Percentiles rank a stretch among this genome's conserved stretches.
Evolutionary conservation across 805 yeast species (phyloP).

Genomic region (Metschnikowia rubicola): DNA sequence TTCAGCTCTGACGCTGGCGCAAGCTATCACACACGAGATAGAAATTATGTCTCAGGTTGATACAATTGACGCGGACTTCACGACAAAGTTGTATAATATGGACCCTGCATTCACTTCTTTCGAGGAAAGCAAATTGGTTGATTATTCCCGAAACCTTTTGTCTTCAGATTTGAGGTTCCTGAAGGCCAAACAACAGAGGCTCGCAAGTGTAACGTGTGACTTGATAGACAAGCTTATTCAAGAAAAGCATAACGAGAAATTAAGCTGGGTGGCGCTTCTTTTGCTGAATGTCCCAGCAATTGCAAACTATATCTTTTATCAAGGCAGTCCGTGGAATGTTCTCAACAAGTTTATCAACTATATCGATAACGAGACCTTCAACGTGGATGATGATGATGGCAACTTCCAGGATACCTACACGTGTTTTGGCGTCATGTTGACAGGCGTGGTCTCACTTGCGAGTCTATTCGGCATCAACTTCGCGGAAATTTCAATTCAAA

Average conservation of each 20-base stretch:
- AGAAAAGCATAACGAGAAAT: slow-evolving; percentile 23
- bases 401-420: slow-evolving; percentile 65
- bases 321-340: slow-evolving; percentile 20
- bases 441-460: slow-evolving; percentile 26
- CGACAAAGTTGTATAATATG: slow-evolving; percentile 30
- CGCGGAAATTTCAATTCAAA: slow-evolving; percentile 20
- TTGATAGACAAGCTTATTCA: slow-evolving; percentile 10
- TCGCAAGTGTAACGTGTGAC: slow-evolving; percentile 18
- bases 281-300: slow-evolving; percentile 13
- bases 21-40: slow-evolving; percentile 26
- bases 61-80: slow-evolving; percentile 18
- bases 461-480: slow-evolving; percentile 27
- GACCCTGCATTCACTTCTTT: slow-evolving; percentile 40
- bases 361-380: slow-evolving; percentile 16
- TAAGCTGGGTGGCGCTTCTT: slow-evolving; percentile 23
- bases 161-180: slow-evolving; percentile 14
- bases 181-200: slow-evolving; percentile 18
- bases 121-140: slow-evolving; percentile 37
- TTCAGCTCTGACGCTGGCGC: slow-evolving; percentile 20
- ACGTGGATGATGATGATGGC: slow-evolving; percentile 49
- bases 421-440: slow-evolving; percentile 60
- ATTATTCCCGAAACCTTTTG: slow-evolving; percentile 23
- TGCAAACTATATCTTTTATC: slow-evolving; percentile 15
- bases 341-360: slow-evolving; percentile 21
- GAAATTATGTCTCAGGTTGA: slow-evolving; percentile 21